These are phyloP conservation scores for Termitomyces bulborhizus DNA, from an alignment of 768 basidiomycete species.

Conservation along the genomic window DNA sequence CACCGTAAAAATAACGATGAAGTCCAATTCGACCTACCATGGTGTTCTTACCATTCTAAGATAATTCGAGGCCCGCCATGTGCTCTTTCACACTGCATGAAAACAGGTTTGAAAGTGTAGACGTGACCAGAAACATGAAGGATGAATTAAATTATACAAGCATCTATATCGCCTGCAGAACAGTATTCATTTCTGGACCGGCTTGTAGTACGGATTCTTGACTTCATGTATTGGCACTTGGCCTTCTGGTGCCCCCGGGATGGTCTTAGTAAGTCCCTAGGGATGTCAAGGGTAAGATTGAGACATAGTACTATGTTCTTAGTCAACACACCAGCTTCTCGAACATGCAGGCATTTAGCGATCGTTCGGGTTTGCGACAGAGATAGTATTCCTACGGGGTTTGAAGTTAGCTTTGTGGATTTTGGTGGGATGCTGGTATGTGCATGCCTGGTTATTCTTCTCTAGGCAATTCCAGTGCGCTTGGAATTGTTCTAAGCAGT, in stretches of 20 bases:
- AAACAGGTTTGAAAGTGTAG: background rate
- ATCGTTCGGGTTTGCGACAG: slow-evolving; percentile 85
- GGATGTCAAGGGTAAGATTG: background rate
- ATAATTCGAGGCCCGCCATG: background rate
- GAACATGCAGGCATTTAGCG: slow-evolving; percentile 92
- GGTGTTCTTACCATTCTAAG: no score
- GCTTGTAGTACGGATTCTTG: slow-evolving; percentile 74
- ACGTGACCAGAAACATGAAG: background rate
- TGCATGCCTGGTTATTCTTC: slow-evolving; percentile 83
- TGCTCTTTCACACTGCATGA: background rate
- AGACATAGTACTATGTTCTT: background rate
- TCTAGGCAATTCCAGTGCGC: slow-evolving; percentile 95
- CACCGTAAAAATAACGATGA: background rate
- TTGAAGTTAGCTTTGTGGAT: background rate
- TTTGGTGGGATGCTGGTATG: background rate
- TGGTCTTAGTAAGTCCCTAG: slow-evolving; percentile 86
- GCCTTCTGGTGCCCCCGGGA: slow-evolving; percentile 83
- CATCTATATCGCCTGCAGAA: slow-evolving; percentile 10
- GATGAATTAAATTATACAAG: slow-evolving; percentile 10
- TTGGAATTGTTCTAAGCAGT: slow-evolving; percentile 83
- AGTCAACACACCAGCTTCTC: slow-evolving; percentile 69
- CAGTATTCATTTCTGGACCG: slow-evolving; percentile 67
- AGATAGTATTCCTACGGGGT: slow-evolving; percentile 72
- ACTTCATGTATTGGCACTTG: slow-evolving; percentile 86
- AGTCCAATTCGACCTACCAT: background rate